Evolutionary conservation across 768 basidiomycete genomes (phyloP).

Genomic region (Coprinopsis cinerea): DNA sequence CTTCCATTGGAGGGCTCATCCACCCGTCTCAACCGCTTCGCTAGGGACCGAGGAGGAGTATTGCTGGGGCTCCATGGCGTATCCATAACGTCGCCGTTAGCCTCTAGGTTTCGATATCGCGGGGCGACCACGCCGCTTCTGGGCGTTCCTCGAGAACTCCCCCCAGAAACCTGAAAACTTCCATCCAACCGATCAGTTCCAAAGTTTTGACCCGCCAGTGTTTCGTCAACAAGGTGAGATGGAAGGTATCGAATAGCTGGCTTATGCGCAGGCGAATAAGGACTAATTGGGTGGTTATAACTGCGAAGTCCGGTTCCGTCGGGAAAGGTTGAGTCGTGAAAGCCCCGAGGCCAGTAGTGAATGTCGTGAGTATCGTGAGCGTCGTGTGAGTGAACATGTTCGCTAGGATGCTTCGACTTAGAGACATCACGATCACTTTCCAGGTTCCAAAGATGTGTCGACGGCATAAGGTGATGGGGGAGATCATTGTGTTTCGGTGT

Average conservation of each 20-base stretch:
- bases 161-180: no score
- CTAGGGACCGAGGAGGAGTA: conserved; percentile 14
- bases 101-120: conserved; percentile 27
- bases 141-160: conserved; percentile 22
- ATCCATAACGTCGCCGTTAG: conserved; percentile 19
- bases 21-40: conserved; percentile 18
- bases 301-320: conserved; percentile 6
- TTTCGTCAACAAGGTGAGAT: conserved; percentile 23
- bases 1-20: conserved; percentile 14
- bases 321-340: conserved; percentile 19
- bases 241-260: conserved; percentile 21
- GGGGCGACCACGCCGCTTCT: conserved; percentile 20
- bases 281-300: background rate
- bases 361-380: conserved; percentile 13
- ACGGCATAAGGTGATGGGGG: conserved; percentile 11
- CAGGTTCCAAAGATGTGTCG: conserved; percentile 29
- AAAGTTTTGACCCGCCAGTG: conserved; percentile 12
- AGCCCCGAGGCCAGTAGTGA: conserved; percentile 18
- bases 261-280: conserved; percentile 9
- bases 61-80: conserved; percentile 22
- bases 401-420: conserved; percentile 29
- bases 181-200: conserved; percentile 3
- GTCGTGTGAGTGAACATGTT: conserved; percentile 13
- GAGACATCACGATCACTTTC: conserved; percentile 38
- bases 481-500: background rate